Base-by-base conservation (phyloP, 2,329 filamentous ascomycete genomes). In the Alternaria incomplexa region DNA sequence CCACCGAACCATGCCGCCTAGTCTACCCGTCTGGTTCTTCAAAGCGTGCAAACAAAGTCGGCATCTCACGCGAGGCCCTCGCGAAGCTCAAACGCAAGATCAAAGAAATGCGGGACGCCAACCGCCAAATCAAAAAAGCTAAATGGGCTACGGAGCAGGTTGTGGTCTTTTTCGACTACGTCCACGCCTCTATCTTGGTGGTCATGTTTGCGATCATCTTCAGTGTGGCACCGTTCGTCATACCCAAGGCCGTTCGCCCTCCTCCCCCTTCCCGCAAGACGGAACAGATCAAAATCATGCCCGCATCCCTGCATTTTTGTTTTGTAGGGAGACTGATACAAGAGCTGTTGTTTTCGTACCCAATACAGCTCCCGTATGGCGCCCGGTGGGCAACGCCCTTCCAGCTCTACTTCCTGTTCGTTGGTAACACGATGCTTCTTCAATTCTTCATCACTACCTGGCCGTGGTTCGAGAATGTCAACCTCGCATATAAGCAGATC, bases 1-100 rank as follows among this genome's bases (percentile, higher is more conserved):
- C 20, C 10, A 26, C 36, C 11, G 20, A 48, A 9, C 61, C 58
- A 17, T 72, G 68, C 36, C 61, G 62, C 15, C 52, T 71, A 28
- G 9, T 61, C 8, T 58, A 65, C 28, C 17, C 40, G 12, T 8
- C 12, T 7, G n/a, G 30, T n/a, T 62, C 45, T 13, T 30, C n/a
- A 9, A 17, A 44, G 17, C 22, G 4, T 13, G 13, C 6, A 20
- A n/a, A 50, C 22, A 40, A 26, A 30, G 22, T 28, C 10, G 26
- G 6, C 10, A 10, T 48, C 20, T 47, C 60, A 40, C 30, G 40
- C 9, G 25, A 58, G 13, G 22, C 8, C 7, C n/a, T 63, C 15
- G 11, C 22, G 15, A 45, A 57, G 32, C 45, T 30, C 3, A 4
- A 25, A 20, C 26, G 40, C 25, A 17, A 32, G 44, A 17, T 13